Conservation (phyloP, 805 yeast species). For the Candida sanyiensis region DNA sequence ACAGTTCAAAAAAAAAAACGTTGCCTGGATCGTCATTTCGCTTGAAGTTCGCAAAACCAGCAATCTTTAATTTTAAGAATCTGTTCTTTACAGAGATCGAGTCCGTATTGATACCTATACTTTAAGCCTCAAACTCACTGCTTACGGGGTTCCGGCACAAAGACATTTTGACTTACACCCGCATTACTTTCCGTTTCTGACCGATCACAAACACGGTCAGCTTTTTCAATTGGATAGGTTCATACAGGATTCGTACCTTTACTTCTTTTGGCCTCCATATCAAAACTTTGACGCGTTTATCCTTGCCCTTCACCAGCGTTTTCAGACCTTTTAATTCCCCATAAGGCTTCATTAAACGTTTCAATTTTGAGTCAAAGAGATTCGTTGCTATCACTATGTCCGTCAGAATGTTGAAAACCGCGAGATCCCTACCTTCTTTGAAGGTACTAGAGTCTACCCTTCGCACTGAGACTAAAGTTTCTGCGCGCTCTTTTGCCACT, state of each 20-base stretch:
- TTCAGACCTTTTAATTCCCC: too few relatives aligned
- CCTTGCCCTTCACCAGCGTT: background rate
- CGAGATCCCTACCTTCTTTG: conserved; percentile 26
- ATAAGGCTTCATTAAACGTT: too few relatives aligned
- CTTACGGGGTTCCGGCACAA: background rate
- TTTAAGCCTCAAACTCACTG: background rate
- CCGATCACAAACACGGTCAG: background rate
- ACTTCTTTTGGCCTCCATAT: background rate
- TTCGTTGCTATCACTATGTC: conserved; percentile 1
- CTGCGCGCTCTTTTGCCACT: conserved; percentile 4
- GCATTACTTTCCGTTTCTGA: background rate
- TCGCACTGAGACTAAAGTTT: conserved; percentile 10
- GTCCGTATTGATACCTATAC: too few relatives aligned
- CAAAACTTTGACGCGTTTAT: background rate
- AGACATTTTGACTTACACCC: background rate
- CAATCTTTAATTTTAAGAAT: too few relatives aligned
- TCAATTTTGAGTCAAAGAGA: too few relatives aligned
- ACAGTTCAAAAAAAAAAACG: too few relatives aligned
- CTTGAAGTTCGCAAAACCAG: too few relatives aligned
- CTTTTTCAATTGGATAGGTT: background rate
- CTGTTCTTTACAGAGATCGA: background rate
- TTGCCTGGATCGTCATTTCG: background rate
- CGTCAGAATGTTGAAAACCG: conserved; percentile 23
- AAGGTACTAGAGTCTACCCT: conserved; percentile 13
- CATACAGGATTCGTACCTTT: too few relatives aligned